Evolutionary conservation across 2,329 filamentous ascomycete species (phyloP), one percentile per base, ranked within the genome.

Genomic region (Fusarium pseudoanthophilum): DNA sequence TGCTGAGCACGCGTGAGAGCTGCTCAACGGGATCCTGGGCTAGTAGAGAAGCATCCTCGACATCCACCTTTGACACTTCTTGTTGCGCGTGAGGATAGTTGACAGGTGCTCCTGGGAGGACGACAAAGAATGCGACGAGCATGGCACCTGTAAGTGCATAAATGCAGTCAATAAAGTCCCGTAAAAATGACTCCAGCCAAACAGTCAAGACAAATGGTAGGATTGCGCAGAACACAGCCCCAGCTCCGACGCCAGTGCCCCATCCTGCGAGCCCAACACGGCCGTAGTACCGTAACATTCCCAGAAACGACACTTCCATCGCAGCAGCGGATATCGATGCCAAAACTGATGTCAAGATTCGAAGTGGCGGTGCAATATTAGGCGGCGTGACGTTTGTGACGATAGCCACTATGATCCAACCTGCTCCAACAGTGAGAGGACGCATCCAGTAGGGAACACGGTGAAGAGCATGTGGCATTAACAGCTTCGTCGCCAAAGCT

Each of bases 1-100:
- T 42, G 56, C 72, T 73, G 40, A 76, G 18, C 11, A 57, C 24
- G 3, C 67, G 72, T 1, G 66, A 64, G 9, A 72, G 64, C 20
- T 78, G 71, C 13, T 65, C 58, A 18, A 73, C 49, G 1, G 84
- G 82, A 1, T 83, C 83, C 0, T 84, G 83, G 0, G 83, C 77
- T 1, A 87, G 78, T 43, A 83, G 83, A 24, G 57, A 56, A 11
- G 40, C 60, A 24, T 78, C 71, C 39, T 75, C 71, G 0, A 74
- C 30, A 16, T 77, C 71, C 5, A 60, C 59, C 24, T 77, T 76
- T 20, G 40, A 36, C 11, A 18, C 28, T 11, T 42, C 60, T 1
- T 68, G 71, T 48, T 52, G 62, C 21, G 57, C 46, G 15, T 71
- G 62, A 20, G 71, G 73, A 59, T 74, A 75, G 53, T 78, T 78